Evolutionary conservation across 2,329 filamentous ascomycete genomes (phyloP).

Genomic region (Intubia oerlemansii): DNA sequence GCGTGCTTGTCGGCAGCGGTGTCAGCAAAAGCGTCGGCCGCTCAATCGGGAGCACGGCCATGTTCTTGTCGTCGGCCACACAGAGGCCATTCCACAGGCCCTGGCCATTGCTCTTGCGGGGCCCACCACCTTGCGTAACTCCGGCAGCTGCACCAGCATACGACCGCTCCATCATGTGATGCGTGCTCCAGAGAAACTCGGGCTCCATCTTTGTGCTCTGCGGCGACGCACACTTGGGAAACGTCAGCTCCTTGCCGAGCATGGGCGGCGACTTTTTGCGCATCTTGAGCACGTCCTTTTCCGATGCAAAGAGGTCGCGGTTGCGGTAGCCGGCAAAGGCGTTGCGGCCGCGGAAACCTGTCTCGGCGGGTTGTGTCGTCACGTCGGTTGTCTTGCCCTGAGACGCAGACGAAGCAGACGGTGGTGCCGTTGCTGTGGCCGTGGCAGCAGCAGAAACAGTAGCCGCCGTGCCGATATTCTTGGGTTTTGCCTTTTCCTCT

Average conservation of each 20-base stretch:
- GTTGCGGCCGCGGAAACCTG: slow-evolving; percentile 18
- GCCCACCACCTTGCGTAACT: no score
- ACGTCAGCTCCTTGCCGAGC: slow-evolving; percentile 62
- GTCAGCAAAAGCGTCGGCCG: slow-evolving; percentile 28
- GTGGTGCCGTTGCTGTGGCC: no score
- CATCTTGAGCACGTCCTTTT: slow-evolving; percentile 24
- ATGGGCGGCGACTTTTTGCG: slow-evolving; percentile 50
- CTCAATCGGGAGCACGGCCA: slow-evolving; percentile 20
- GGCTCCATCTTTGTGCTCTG: slow-evolving; percentile 69
- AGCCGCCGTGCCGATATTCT: no score
- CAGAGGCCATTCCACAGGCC: slow-evolving; percentile 68
- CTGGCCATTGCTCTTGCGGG: slow-evolving; percentile 13
- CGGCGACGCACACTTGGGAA: slow-evolving; percentile 66
- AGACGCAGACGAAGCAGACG: no score
- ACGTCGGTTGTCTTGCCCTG: no score
- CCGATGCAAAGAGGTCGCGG: slow-evolving; percentile 24
- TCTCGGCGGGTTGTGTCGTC: no score
- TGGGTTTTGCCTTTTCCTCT: no score
- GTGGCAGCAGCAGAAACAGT: no score
- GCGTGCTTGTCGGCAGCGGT: slow-evolving; percentile 20
- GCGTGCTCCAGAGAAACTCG: slow-evolving; percentile 37
- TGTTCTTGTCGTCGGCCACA: slow-evolving; percentile 17
- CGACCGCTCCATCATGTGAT: no score
- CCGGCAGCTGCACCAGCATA: no score
- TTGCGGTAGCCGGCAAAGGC: slow-evolving; percentile 22